Base-by-base conservation (phyloP, 2,329 filamentous ascomycete genomes). In the Aspergillus jensenii region DNA sequence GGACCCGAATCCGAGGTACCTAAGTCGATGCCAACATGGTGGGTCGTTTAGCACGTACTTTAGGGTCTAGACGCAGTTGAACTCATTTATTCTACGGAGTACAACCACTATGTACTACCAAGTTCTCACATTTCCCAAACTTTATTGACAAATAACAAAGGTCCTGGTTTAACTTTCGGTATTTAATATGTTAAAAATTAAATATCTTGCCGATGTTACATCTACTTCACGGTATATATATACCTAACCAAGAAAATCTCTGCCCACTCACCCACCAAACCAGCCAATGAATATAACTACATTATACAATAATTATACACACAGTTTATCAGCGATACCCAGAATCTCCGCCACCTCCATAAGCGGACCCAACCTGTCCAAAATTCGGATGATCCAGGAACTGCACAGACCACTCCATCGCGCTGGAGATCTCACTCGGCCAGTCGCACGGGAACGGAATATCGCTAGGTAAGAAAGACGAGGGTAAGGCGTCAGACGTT, bases 351-450 rank as follows among this genome's bases (percentile, higher is more conserved):
- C 35, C 12, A 37, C 35, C 27, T 31, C 43, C 43, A 45, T 45
- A 19, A 45, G n/a, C 3, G 6, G 44, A 15, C 19, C 44, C 25
- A 31, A 6, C 43, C 15, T 45, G 43, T 23, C 17, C 17, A 45
- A 45, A 23, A 45, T 15, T 45, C 11, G 48, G 48, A 8, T 52
- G 48, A n/a, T 52, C 48, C 6, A 52, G 23, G 40, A 39, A 52
- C 48, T 52, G 48, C 14, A 52, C 35, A 17, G 48, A 52, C 48
- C 48, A 52, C 19, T 35, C 48, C 48, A 52, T 52, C 33, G 48
- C 33, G 15, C 33, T 52, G 8, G 48, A 52, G 9, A 52, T 52
- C 15, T 52, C 48, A 52, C 48, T 52, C 12, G 48, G 33, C 48
- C 48, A 52, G 11, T 52, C 48, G 25, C 2, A 15, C 19, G 48